Evolutionary conservation across 495 filamentous ascomycete species (phyloP).

Genomic region (Penicillium arizonense): DNA sequence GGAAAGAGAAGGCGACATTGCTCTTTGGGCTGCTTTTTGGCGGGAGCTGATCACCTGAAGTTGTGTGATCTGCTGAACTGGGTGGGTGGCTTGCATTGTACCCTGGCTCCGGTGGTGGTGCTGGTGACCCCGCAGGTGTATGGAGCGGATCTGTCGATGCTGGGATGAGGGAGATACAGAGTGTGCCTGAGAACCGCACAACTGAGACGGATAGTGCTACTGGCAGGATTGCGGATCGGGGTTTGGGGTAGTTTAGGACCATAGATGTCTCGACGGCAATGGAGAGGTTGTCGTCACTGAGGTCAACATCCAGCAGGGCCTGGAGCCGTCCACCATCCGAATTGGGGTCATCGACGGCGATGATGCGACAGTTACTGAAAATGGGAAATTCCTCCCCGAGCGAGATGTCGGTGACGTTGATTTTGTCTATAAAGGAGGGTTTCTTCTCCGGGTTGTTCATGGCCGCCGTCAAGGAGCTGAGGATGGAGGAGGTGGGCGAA

Average conservation of each 20-base stretch:
- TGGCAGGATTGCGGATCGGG: conserved; percentile 83
- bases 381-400: conserved; percentile 97
- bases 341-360: conserved; percentile 55
- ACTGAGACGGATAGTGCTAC: conserved; percentile 89
- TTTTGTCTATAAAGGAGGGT: conserved; percentile 89
- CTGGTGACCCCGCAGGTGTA: conserved; percentile 33
- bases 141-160: conserved; percentile 42
- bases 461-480: conserved; percentile 85
- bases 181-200: conserved; percentile 88
- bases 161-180: conserved; percentile 90
- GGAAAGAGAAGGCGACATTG: conserved; percentile 89
- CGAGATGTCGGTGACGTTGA: conserved; percentile 87
- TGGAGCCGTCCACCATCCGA: conserved; percentile 69
- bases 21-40: conserved; percentile 57
- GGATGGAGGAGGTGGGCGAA: conserved; percentile 64
- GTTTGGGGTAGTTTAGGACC: conserved; percentile 89
- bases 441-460: conserved; percentile 78
- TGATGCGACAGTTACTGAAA: conserved; percentile 96
- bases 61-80: conserved; percentile 14
- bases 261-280: conserved; percentile 92
- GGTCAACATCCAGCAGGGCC: conserved; percentile 92
- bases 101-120: conserved; percentile 17
- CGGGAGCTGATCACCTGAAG: conserved; percentile 12
- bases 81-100: conserved; percentile 3
- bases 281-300: conserved; percentile 88